A percentile compares a stretch with the other conserved stretches of the same genome.
Conservation (phyloP, 2,329 filamentous ascomycete genomes). For the Aureobasidium melanogenum region DNA sequence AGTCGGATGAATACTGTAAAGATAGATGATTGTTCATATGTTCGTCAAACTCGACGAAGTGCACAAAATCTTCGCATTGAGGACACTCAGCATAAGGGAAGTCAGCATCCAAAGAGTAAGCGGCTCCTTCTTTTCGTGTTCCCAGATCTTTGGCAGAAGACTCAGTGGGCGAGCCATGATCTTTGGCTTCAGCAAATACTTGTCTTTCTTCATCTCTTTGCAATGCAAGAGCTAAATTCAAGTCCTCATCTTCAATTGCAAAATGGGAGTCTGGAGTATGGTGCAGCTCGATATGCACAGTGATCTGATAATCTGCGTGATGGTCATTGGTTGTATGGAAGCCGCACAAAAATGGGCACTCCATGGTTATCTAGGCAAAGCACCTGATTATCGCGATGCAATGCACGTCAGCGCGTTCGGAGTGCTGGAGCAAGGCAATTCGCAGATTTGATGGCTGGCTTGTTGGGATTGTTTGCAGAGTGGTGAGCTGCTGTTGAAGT, state of each 20-base stretch:
- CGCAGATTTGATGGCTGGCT: neutral
- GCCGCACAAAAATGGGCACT: slow-evolving; percentile 18
- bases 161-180: neutral
- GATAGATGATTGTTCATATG: slow-evolving; percentile 36
- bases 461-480: neutral
- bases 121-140: neutral
- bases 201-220: slow-evolving; percentile 6
- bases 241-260: slow-evolving; percentile 6
- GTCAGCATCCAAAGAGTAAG: neutral
- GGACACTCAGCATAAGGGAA: slow-evolving; percentile 30
- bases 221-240: slow-evolving; percentile 13
- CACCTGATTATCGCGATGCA: neutral
- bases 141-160: neutral
- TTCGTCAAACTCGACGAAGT: slow-evolving; percentile 34
- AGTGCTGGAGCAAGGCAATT: neutral
- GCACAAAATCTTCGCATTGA: slow-evolving; percentile 35
- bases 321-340: slow-evolving; percentile 13
- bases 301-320: slow-evolving; percentile 20
- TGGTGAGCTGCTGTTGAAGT: slow-evolving; percentile 9
- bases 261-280: slow-evolving; percentile 23
- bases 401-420: neutral
- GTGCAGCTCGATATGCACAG: slow-evolving; percentile 26
- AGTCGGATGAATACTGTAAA: slow-evolving; percentile 4
- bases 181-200: slow-evolving; percentile 8
- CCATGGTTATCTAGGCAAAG: neutral